Conservation (phyloP, 2,329 filamentous ascomycete species). For the Periconia sp. region DNA sequence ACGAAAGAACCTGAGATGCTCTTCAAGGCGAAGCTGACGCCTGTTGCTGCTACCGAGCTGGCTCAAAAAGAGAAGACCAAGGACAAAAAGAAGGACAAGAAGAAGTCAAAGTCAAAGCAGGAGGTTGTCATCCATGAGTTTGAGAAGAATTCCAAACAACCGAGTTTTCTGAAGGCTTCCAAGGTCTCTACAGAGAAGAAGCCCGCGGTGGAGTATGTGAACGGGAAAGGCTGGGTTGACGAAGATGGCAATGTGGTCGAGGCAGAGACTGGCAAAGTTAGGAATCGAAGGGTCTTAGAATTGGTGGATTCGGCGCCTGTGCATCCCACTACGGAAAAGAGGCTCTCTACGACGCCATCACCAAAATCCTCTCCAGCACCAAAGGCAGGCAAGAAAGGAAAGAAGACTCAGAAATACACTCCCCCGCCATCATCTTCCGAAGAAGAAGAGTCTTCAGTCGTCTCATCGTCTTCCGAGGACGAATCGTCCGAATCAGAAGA, state of each 20-base stretch:
- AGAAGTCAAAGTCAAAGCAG: slow-evolving; percentile 52
- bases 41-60: slow-evolving; percentile 43
- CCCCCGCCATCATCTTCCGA: slow-evolving; percentile 33
- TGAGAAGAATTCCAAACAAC: slow-evolving; percentile 80
- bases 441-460: slow-evolving; percentile 40
- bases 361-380: slow-evolving; percentile 20
- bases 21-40: slow-evolving; percentile 79
- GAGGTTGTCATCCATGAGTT: slow-evolving; percentile 87
- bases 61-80: slow-evolving; percentile 50
- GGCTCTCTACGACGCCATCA: slow-evolving; percentile 20
- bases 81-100: slow-evolving; percentile 63
- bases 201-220: slow-evolving; percentile 70
- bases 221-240: slow-evolving; percentile 89
- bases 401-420: slow-evolving; percentile 29
- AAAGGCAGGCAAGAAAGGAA: slow-evolving; percentile 21
- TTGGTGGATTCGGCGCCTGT: slow-evolving; percentile 30
- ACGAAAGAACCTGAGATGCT: slow-evolving; percentile 81
- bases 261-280: slow-evolving; percentile 48
- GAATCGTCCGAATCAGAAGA: slow-evolving; percentile 28
- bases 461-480: slow-evolving; percentile 44
- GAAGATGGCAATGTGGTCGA: slow-evolving; percentile 78
- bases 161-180: slow-evolving; percentile 75
- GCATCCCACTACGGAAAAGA: slow-evolving; percentile 18
- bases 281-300: slow-evolving; percentile 39
- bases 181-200: slow-evolving; percentile 52